phyloP scores from a whole-genome alignment of 2,329 filamentous ascomycete genomes.

The Ophiocordyceps camponoti-floridani region DNA sequence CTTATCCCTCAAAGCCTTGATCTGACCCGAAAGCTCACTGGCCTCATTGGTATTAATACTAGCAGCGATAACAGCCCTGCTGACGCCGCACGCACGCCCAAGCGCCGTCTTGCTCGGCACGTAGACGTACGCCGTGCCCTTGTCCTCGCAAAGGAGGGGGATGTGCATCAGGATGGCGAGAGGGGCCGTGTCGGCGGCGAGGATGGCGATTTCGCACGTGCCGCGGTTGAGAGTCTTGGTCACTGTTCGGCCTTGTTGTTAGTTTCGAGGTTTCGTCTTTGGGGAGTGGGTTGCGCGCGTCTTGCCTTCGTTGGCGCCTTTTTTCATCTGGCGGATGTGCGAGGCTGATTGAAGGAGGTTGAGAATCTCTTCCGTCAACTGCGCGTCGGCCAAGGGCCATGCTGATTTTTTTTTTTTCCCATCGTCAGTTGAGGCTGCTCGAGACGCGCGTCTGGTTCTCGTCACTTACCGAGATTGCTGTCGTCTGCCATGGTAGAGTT shows the following conservation, averaged over 20 bases:
- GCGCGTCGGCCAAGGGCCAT: slow-evolving; percentile 56
- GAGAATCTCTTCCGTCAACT: slow-evolving; percentile 65
- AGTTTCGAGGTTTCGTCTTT: neutral
- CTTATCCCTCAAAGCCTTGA: slow-evolving; percentile 80
- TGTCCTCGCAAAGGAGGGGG: slow-evolving; percentile 74
- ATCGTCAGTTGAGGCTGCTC: neutral
- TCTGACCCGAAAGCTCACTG: slow-evolving; percentile 73
- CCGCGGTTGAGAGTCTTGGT: slow-evolving; percentile 87
- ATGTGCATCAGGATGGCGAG: slow-evolving; percentile 80
- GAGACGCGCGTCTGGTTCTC: no score
- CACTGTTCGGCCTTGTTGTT: slow-evolving; percentile 7
- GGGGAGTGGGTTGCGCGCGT: neutral
- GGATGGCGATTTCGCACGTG: slow-evolving; percentile 74
- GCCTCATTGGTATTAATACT: slow-evolving; percentile 87
- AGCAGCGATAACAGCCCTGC: slow-evolving; percentile 68
- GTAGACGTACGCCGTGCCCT: slow-evolving; percentile 48
- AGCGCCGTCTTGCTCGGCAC: slow-evolving; percentile 68
- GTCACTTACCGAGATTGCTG: slow-evolving; percentile 6
- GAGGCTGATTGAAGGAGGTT: slow-evolving; percentile 62
- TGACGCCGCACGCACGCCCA: slow-evolving; percentile 79
- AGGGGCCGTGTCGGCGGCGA: slow-evolving; percentile 76
- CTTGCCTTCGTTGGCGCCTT: slow-evolving; percentile 62
- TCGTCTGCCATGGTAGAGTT: slow-evolving; percentile 9
- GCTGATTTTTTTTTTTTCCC: slow-evolving; percentile 19
- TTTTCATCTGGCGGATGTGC: slow-evolving; percentile 58